Conservation (phyloP, 208 protist genomes). For the Trichomonas vaginalis region DNA sequence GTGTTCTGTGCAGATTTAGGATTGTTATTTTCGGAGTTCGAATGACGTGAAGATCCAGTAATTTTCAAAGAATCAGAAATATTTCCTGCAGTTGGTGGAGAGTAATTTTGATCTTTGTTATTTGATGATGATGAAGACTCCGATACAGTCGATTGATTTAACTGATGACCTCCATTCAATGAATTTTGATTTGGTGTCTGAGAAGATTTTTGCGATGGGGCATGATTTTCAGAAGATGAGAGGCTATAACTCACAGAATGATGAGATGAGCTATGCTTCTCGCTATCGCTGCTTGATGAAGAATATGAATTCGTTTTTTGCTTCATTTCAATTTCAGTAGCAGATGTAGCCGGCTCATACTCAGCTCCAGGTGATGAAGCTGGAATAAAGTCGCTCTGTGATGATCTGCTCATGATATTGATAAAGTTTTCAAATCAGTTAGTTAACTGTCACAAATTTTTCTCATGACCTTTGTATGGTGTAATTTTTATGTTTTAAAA, state of each 20-base stretch:
- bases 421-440: no score
- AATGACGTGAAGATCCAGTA: neutral
- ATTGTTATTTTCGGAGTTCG: neutral
- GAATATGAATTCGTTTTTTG: neutral
- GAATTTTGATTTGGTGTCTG: neutral
- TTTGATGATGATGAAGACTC: neutral
- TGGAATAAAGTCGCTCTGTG: neutral
- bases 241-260: neutral
- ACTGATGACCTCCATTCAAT: no score
- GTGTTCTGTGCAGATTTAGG: neutral
- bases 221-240: neutral
- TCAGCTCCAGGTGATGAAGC: neutral
- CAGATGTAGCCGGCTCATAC: neutral
- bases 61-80: neutral
- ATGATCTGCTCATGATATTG: neutral
- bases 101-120: neutral
- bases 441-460: no score
- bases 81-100: neutral
- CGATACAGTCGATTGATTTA: neutral
- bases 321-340: neutral
- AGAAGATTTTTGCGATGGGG: neutral
- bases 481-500: no score
- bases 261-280: neutral
- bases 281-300: neutral
- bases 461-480: no score